Evolutionary conservation across 306 rosid species (phyloP).

Genomic region (Lagenaria siceraria): DNA sequence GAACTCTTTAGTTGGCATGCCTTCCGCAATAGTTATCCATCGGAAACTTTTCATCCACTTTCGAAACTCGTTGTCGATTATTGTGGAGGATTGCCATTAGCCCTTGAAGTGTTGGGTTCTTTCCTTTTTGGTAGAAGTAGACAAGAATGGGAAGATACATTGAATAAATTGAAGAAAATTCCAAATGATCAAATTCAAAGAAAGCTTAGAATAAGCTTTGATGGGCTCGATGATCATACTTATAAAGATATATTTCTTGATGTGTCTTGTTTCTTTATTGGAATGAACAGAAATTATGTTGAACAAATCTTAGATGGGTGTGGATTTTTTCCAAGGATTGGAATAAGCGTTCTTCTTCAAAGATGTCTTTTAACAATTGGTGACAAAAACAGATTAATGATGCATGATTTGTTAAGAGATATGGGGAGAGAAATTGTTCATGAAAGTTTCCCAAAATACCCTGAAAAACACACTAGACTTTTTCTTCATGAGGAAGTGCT

Average conservation of each 20-base stretch:
- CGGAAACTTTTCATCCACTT: neutral
- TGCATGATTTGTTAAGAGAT: slow-evolving; percentile 24
- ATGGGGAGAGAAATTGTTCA: slow-evolving; percentile 32
- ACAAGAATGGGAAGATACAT: slow-evolving; percentile 13
- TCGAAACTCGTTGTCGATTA: slow-evolving; percentile 3
- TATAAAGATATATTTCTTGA: slow-evolving; percentile 25
- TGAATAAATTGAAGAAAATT: slow-evolving; percentile 14
- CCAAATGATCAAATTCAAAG: slow-evolving; percentile 17
- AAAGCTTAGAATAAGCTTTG: slow-evolving; percentile 15
- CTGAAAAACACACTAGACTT: slow-evolving; percentile 6
- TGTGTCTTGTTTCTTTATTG: slow-evolving; percentile 27
- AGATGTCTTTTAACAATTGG: slow-evolving; percentile 17
- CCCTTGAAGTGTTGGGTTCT: slow-evolving; percentile 28
- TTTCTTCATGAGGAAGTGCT: neutral
- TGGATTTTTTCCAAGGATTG: slow-evolving; percentile 17
- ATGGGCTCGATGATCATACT: slow-evolving; percentile 1
- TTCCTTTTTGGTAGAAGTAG: slow-evolving; percentile 7
- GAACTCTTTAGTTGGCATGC: slow-evolving; percentile 22
- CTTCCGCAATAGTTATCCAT: neutral
- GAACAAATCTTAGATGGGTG: slow-evolving; percentile 15
- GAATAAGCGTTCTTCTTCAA: slow-evolving; percentile 14
- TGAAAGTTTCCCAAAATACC: neutral
- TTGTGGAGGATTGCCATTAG: slow-evolving; percentile 28
- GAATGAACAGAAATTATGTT: slow-evolving; percentile 9
- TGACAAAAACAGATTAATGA: neutral